phyloP scores from a whole-genome alignment of 2,329 filamentous ascomycete genomes.

The Madurella fahalii region DNA sequence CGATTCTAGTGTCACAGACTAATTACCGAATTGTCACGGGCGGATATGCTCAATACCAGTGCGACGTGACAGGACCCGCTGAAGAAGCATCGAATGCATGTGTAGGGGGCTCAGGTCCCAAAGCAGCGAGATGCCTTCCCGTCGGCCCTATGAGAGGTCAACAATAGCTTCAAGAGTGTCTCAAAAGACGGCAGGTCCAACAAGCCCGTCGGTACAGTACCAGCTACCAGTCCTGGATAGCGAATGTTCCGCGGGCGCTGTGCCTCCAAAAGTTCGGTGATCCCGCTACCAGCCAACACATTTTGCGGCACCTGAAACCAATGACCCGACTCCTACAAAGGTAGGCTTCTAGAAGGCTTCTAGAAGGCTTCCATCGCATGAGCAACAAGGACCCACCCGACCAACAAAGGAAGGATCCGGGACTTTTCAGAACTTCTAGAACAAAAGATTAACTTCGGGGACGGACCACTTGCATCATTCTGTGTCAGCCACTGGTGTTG shows the following conservation, averaged over 20 bases:
- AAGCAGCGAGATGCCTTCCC: too few relatives aligned
- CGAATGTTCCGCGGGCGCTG: not conserved
- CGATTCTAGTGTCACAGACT: too few relatives aligned
- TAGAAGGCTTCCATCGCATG: not conserved
- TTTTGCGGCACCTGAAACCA: slow-evolving; percentile 18
- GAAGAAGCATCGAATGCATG: too few relatives aligned
- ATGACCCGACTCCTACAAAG: slow-evolving; percentile 3
- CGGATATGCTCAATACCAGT: not conserved
- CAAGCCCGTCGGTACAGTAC: not conserved
- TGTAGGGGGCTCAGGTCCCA: too few relatives aligned
- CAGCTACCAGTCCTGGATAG: not conserved
- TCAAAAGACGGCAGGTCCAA: too few relatives aligned
- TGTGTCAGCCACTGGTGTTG: too few relatives aligned
- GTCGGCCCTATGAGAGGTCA: too few relatives aligned
- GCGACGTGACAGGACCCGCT: too few relatives aligned
- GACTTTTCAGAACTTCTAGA: not conserved
- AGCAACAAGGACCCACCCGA: too few relatives aligned
- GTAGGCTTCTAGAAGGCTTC: slow-evolving; percentile 20
- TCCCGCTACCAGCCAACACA: slow-evolving; percentile 10
- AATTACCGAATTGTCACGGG: not conserved
- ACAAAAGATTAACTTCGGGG: not conserved
- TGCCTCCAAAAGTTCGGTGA: slow-evolving; percentile 6
- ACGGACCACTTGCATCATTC: not conserved
- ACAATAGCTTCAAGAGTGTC: too few relatives aligned
- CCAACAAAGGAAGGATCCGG: not conserved